Conservation (phyloP, 345 rosid genomes). For the Bruguiera gymnorhiza region DNA sequence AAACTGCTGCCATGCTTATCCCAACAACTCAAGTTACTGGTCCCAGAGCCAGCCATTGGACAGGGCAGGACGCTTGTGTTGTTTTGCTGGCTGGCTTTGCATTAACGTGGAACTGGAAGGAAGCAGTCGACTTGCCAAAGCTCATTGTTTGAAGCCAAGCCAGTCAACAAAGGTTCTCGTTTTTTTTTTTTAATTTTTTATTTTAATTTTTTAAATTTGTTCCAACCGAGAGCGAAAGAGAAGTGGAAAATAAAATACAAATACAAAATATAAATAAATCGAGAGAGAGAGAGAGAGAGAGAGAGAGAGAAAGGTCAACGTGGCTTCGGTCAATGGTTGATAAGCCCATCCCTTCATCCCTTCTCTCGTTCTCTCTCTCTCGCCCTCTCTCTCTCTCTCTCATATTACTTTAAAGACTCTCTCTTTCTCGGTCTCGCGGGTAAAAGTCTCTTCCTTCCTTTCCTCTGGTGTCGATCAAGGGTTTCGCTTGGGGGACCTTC, state of each 20-base stretch:
- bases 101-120: too few species aligned
- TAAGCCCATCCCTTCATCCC: constrained; percentile 28
- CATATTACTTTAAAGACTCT: not conserved
- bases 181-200: not conserved
- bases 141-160: too few species aligned
- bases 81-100: too few species aligned
- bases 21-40: not conserved
- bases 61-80: too few species aligned
- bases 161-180: too few species aligned
- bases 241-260: not conserved
- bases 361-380: not conserved
- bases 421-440: constrained; percentile 8
- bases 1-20: not conserved
- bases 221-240: not conserved
- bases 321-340: constrained; percentile 63
- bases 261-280: not conserved
- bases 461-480: constrained; percentile 11
- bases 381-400: not conserved
- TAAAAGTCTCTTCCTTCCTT: constrained; percentile 7
- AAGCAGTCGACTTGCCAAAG: too few species aligned
- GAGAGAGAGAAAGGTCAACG: constrained; percentile 39
- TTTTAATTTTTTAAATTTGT: too few species aligned
- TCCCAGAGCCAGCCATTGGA: not conserved
- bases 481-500: not conserved
- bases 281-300: constrained; percentile 2